These are phyloP conservation scores for Sutorius eximius DNA, from an alignment of 1,284 basidiomycete genomes.

Conservation along the genomic window DNA sequence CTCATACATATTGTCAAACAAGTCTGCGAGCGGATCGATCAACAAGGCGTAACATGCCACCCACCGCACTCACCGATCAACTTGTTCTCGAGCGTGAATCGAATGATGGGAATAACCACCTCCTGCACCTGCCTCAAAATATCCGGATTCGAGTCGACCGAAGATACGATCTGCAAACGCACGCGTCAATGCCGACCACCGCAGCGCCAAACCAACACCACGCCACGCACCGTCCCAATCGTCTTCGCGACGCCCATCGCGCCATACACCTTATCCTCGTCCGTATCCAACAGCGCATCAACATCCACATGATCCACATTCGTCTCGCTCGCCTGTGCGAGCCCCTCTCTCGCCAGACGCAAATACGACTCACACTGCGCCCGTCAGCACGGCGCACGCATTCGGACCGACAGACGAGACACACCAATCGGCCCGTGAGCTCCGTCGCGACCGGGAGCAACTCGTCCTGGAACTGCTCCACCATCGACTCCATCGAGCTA, in stretches of 20 bases:
- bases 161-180: slow-evolving; percentile 56
- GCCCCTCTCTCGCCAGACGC: slow-evolving; percentile 70
- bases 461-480: slow-evolving; percentile 83
- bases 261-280: slow-evolving; percentile 82
- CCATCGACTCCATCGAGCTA: slow-evolving; percentile 81
- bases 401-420: slow-evolving; percentile 27
- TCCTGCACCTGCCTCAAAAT: slow-evolving; percentile 81
- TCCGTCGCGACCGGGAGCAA: slow-evolving; percentile 85
- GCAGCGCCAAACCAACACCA: background rate
- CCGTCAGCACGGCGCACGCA: slow-evolving; percentile 3
- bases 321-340: slow-evolving; percentile 51
- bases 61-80: slow-evolving; percentile 55
- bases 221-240: slow-evolving; percentile 61
- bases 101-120: slow-evolving; percentile 77
- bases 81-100: slow-evolving; percentile 75
- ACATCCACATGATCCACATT: slow-evolving; percentile 46
- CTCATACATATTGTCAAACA: slow-evolving; percentile 89
- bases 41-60: background rate
- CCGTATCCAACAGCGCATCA: slow-evolving; percentile 55
- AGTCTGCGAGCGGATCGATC: slow-evolving; percentile 47
- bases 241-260: slow-evolving; percentile 86
- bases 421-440: slow-evolving; percentile 73
- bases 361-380: slow-evolving; percentile 77
- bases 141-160: slow-evolving; percentile 74
- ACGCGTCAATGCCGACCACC: background rate